Evolutionary conservation across 148 eudicot species (phyloP), one percentile per base, ranked within the genome.

Genomic region (Cornus florida): DNA sequence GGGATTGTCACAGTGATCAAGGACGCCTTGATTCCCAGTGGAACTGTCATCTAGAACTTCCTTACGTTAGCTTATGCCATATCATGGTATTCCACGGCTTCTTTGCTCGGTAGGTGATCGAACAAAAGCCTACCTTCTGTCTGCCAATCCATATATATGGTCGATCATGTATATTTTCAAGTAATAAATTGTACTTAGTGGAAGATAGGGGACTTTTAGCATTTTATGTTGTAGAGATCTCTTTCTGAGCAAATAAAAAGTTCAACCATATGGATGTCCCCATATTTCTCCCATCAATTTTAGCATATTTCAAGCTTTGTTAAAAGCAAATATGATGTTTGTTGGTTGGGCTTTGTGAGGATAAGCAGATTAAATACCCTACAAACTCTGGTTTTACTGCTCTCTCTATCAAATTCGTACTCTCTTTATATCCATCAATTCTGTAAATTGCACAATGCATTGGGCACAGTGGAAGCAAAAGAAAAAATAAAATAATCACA

Each of bases 1-100:
- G 98, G 97, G 33, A 95, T 95, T 6, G 98, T 95, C 19, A 95
- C 97, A 4, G 80, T 95, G 7, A 95, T 95, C 84, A 95, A 93
- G 88, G 98, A 93, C 53, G 98, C 98, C 11, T 84, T 95, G 80
- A 92, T 95, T 84, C 98, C 98, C 6, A 83, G 89, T 59, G 94
- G 97, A 78, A 91, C 93, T 2, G 85, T 91, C 39, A 91, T 91
- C 84, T 95, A 87, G 70, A n/a, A 38, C 71, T 33, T 46, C 33
- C 66, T 62, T 62, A 6, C 66, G 20, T 19, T 62, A 43, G 48
- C 48, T 57, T 57, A 57, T 16, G 62, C 62, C 62, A 13, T 19
- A 57, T 16, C 62, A 28, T 28, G 0, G 28, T 28, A 28, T 28
- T 28, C 28, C 28, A 28, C 28, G 28, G 28, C 28, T 28, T 28